A percentile compares a stretch with the other conserved stretches of the same genome.
Conservation (phyloP, 257 asterid species). For the Fraxinus cuspidata region DNA sequence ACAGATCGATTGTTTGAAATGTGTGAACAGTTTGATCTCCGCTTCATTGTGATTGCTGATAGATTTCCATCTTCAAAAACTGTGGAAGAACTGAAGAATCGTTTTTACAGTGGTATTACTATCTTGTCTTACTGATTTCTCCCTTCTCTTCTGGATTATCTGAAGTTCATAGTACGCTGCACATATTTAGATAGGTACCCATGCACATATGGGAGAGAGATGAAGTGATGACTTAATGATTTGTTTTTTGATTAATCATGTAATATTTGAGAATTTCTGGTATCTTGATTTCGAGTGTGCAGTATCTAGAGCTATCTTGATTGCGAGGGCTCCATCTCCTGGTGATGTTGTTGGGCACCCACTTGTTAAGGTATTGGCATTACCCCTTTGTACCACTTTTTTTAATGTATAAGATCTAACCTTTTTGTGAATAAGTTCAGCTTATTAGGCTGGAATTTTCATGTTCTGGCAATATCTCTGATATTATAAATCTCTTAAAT, state of each 20-base stretch:
- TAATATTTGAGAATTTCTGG: constrained; percentile 20
- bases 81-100: constrained; percentile 89
- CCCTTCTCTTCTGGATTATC: constrained; percentile 14
- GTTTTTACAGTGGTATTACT: constrained; percentile 75
- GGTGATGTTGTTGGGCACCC: constrained; percentile 68
- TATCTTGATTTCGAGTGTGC: constrained; percentile 21
- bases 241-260: constrained; percentile 15
- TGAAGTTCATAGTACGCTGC: constrained; percentile 4
- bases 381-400: constrained; percentile 1
- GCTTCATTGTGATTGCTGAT: constrained; percentile 83
- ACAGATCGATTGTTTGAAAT: constrained; percentile 83
- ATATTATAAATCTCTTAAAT: constrained; percentile 27
- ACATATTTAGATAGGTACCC: background rate
- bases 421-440: constrained; percentile 7
- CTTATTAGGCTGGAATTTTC: constrained; percentile 16
- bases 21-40: constrained; percentile 91
- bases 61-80: constrained; percentile 79
- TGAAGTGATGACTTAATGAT: background rate
- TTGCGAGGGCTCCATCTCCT: constrained; percentile 75
- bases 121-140: constrained; percentile 2
- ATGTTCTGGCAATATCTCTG: constrained; percentile 25
- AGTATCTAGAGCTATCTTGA: constrained; percentile 74
- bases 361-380: constrained; percentile 65
- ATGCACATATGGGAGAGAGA: background rate
- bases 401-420: background rate